Percentiles rank a stretch among this genome's conserved stretches.
These are phyloP conservation scores for Polychytrium aggregatum DNA, from an alignment of 192 early-diverging fungal species.

Conservation along the genomic window DNA sequence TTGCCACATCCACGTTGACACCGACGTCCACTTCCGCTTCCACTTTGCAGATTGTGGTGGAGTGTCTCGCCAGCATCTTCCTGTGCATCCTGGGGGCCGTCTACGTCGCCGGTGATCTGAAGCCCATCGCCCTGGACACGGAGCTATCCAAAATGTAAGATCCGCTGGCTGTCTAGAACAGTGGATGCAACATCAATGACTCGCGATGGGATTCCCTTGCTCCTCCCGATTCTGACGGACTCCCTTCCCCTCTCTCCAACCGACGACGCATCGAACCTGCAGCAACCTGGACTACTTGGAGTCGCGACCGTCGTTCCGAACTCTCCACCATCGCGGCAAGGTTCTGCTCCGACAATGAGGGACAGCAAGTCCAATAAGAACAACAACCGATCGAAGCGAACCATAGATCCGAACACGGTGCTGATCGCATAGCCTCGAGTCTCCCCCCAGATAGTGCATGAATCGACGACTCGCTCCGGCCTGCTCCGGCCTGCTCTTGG, in stretches of 20 bases:
- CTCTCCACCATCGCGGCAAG: conserved; percentile 6
- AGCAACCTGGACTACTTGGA: conserved; percentile 12
- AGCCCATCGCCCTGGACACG: conserved; percentile 7
- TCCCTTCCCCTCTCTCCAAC: background rate
- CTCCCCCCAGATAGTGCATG: too few relatives aligned
- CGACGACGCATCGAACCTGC: background rate
- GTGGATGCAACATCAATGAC: background rate
- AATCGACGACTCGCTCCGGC: too few relatives aligned
- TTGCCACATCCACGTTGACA: background rate
- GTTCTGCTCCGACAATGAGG: too few relatives aligned
- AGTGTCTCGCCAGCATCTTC: conserved; percentile 7
- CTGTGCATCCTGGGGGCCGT: conserved; percentile 7
- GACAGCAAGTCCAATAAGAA: too few relatives aligned
- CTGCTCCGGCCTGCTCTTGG: too few relatives aligned
- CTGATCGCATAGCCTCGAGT: too few relatives aligned
- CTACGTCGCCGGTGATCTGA: conserved; percentile 8
- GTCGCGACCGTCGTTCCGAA: conserved; percentile 2
- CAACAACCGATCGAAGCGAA: too few relatives aligned
- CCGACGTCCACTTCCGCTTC: background rate
- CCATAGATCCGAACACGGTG: too few relatives aligned
- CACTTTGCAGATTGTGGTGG: conserved; percentile 7
- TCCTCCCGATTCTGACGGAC: background rate
- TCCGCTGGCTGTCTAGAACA: background rate
- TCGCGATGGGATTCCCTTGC: background rate
- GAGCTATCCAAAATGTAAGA: conserved; percentile 4